Conservation (phyloP, 2,329 filamentous ascomycete species). For the Myriosclerotinia scirpicola region DNA sequence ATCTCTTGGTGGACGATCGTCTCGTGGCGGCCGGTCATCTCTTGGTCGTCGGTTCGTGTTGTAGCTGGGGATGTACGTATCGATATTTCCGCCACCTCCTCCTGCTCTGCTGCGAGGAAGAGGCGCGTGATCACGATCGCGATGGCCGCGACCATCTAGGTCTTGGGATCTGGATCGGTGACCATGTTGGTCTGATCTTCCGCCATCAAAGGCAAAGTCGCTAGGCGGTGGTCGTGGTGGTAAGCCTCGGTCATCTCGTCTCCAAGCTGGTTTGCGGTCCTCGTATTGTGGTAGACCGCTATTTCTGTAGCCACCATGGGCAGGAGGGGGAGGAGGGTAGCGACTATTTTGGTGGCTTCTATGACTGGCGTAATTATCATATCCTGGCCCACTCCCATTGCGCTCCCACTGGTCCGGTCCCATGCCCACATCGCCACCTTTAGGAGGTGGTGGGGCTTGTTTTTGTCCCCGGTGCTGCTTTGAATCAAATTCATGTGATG, state of each 20-base stretch:
- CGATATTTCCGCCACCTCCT: slow-evolving; percentile 40
- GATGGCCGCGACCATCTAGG: slow-evolving; percentile 32
- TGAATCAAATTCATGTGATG: slow-evolving; percentile 94
- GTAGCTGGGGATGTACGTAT: slow-evolving; percentile 54
- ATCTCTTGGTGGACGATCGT: slow-evolving; percentile 45
- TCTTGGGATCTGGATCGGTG: slow-evolving; percentile 46
- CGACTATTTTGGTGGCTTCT: slow-evolving; percentile 25
- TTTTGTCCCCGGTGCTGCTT: slow-evolving; percentile 87
- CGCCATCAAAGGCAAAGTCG: slow-evolving; percentile 36
- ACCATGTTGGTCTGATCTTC: slow-evolving; percentile 42
- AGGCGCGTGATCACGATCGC: slow-evolving; percentile 19
- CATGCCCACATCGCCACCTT: slow-evolving; percentile 84
- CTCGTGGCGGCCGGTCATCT: slow-evolving; percentile 39
- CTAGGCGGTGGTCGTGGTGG: slow-evolving; percentile 38
- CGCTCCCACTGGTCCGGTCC: slow-evolving; percentile 48
- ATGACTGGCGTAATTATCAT: slow-evolving; percentile 34
- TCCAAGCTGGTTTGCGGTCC: slow-evolving; percentile 41
- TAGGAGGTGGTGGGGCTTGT: slow-evolving; percentile 81
- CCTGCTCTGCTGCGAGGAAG: slow-evolving; percentile 32
- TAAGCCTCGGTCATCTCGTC: slow-evolving; percentile 35
- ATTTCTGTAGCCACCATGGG: slow-evolving; percentile 34
- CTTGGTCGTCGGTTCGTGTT: slow-evolving; percentile 42
- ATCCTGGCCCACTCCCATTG: slow-evolving; percentile 34
- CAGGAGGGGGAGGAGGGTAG: slow-evolving; percentile 31
- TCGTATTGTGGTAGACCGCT: slow-evolving; percentile 35